Conservation (phyloP, 495 filamentous ascomycete species). For the Sabuloglossum arenarium region DNA sequence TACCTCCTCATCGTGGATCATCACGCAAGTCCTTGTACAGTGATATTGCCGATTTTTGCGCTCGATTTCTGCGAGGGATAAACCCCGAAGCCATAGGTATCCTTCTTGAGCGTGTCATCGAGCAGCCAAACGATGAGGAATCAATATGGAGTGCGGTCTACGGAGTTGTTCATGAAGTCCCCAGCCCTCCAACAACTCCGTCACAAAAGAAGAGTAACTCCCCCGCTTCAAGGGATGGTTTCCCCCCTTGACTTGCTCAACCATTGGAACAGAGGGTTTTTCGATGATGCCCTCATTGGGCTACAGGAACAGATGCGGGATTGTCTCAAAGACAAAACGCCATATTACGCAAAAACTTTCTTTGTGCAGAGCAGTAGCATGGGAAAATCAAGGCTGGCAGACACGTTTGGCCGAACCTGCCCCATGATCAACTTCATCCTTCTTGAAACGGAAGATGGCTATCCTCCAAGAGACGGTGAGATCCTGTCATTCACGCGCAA, state of each 20-base stretch:
- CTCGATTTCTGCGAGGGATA: not conserved
- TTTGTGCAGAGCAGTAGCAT: not conserved
- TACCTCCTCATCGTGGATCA: not conserved
- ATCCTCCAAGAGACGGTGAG: not conserved
- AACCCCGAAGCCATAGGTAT: not conserved
- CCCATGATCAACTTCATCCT: not conserved
- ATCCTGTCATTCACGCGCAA: not conserved
- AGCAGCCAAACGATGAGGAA: not conserved
- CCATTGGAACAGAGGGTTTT: not conserved
- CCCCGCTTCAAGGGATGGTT: not conserved
- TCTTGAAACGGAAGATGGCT: not conserved
- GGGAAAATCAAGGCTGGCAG: not conserved
- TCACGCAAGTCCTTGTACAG: too few species aligned
- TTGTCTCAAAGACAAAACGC: not conserved
- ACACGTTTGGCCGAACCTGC: too few species aligned
- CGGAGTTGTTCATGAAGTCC: not conserved
- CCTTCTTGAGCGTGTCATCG: not conserved
- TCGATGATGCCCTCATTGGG: not conserved
- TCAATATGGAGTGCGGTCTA: too few species aligned
- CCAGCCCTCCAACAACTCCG: not conserved
- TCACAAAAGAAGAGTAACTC: not conserved
- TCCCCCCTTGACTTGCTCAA: not conserved
- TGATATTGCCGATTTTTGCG: not conserved
- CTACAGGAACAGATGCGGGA: not conserved
- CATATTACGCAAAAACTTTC: not conserved